Evolutionary conservation across 371 early-diverging fungal genomes (phyloP).

Genomic region (Syncephalastrum monosporum): DNA sequence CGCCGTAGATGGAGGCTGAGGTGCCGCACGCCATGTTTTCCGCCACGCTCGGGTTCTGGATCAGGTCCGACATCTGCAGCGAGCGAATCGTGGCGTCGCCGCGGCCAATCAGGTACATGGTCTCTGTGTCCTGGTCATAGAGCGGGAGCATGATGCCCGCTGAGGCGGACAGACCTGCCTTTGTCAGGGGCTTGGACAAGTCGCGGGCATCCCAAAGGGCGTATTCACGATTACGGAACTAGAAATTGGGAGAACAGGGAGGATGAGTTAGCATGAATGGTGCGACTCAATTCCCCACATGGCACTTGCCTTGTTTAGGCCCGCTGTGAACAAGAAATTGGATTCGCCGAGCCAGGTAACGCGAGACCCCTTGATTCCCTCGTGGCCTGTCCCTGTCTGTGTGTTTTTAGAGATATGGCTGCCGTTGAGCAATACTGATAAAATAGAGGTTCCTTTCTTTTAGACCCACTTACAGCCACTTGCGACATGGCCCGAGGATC

Average conservation of each 20-base stretch:
- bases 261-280: neutral
- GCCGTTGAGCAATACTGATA: neutral
- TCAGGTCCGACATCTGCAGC: constrained; percentile 51
- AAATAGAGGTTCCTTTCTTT: neutral
- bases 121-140: constrained; percentile 77
- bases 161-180: constrained; percentile 57
- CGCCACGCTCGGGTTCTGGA: constrained; percentile 36
- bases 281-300: neutral
- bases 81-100: constrained; percentile 73
- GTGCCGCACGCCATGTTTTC: constrained; percentile 53
- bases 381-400: constrained; percentile 48
- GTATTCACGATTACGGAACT: constrained; percentile 64
- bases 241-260: neutral
- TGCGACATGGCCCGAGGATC: constrained; percentile 57
- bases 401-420: constrained; percentile 7
- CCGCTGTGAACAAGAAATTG: constrained; percentile 63
- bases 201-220: constrained; percentile 73
- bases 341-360: constrained; percentile 67
- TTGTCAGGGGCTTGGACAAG: constrained; percentile 51
- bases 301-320: constrained; percentile 57
- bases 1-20: constrained; percentile 50
- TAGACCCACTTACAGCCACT: constrained; percentile 13
- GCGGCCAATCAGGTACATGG: constrained; percentile 66
- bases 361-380: constrained; percentile 67
- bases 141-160: constrained; percentile 67